Evolutionary conservation across 257 asterid genomes (phyloP).

Genomic region (Ajuga chamaepitys): DNA sequence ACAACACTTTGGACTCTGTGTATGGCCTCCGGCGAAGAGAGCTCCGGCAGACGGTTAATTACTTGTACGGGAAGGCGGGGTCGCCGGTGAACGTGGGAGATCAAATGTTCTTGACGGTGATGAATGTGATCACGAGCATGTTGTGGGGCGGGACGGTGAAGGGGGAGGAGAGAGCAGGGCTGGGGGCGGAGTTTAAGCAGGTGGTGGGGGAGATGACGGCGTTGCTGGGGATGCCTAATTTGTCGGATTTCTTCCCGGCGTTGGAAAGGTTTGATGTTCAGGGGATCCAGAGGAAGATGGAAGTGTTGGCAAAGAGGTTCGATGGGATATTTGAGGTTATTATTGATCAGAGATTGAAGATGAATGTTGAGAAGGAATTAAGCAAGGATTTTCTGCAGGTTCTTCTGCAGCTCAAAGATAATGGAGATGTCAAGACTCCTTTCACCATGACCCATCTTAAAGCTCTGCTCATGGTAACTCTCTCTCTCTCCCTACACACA

Average conservation of each 20-base stretch:
- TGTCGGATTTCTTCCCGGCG: slow-evolving; percentile 64
- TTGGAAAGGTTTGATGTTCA: slow-evolving; percentile 63
- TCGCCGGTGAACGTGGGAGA: slow-evolving; percentile 46
- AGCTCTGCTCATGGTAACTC: slow-evolving; percentile 65
- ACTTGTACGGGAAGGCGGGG: slow-evolving; percentile 29
- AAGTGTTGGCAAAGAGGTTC: slow-evolving; percentile 29
- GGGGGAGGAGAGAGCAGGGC: slow-evolving; percentile 44
- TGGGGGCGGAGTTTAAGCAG: slow-evolving; percentile 55
- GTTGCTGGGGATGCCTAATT: slow-evolving; percentile 45
- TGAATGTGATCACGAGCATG: slow-evolving; percentile 77
- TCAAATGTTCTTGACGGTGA: slow-evolving; percentile 50
- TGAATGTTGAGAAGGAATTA: not conserved
- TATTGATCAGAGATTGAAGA: slow-evolving; percentile 36
- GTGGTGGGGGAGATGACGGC: slow-evolving; percentile 45
- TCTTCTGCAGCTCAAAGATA: slow-evolving; percentile 41
- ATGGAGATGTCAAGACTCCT: slow-evolving; percentile 40
- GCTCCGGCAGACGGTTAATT: slow-evolving; percentile 33
- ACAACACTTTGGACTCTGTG: slow-evolving; percentile 42
- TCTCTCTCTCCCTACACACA: not conserved
- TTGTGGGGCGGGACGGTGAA: slow-evolving; percentile 68
- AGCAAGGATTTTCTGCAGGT: slow-evolving; percentile 60
- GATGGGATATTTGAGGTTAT: slow-evolving; percentile 50
- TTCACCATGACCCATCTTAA: slow-evolving; percentile 56
- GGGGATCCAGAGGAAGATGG: slow-evolving; percentile 52
- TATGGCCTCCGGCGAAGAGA: slow-evolving; percentile 44